Conservation (phyloP, 768 basidiomycete species). For the Psilocybe subaeruginosa region DNA sequence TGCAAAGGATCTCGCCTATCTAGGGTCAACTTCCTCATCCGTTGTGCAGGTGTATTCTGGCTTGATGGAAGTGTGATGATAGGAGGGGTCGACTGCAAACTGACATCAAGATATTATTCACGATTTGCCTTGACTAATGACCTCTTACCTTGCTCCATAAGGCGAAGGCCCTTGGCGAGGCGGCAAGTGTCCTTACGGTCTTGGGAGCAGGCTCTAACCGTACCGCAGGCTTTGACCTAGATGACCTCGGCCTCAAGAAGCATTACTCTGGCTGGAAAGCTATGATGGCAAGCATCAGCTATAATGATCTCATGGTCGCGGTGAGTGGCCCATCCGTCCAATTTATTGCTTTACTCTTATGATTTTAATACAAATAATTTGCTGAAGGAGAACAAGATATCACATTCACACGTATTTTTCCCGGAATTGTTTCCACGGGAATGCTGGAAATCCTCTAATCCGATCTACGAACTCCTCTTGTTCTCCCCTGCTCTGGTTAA, state of each 20-base stretch:
- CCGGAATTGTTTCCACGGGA: conserved; percentile 41
- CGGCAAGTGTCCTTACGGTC: conserved; percentile 41
- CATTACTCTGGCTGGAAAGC: conserved; percentile 29
- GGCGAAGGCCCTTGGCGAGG: conserved; percentile 37
- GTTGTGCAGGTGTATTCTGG: conserved; percentile 36
- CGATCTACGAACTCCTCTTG: conserved; percentile 17
- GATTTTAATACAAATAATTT: conserved; percentile 30
- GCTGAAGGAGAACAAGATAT: conserved; percentile 41
- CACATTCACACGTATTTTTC: conserved; percentile 45
- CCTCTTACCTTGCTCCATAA: conserved; percentile 37
- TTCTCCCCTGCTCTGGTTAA: conserved; percentile 24
- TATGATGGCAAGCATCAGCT: conserved; percentile 28
- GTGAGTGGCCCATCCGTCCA: conserved; percentile 16
- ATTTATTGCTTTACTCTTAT: neutral
- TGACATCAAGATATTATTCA: conserved; percentile 43
- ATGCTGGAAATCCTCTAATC: conserved; percentile 14
- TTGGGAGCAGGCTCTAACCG: conserved; percentile 29
- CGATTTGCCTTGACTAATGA: conserved; percentile 42
- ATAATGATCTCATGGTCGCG: conserved; percentile 42
- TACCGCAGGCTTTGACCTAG: conserved; percentile 29
- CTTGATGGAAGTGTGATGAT: conserved; percentile 37
- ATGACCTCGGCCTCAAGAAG: conserved; percentile 44
- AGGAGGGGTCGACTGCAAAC: conserved; percentile 43
- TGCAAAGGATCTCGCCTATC: conserved; percentile 32
- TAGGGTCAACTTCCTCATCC: conserved; percentile 44